These are phyloP conservation scores for Flaveria brownii DNA, from an alignment of 129 eudicot genomes.

Conservation along the genomic window DNA sequence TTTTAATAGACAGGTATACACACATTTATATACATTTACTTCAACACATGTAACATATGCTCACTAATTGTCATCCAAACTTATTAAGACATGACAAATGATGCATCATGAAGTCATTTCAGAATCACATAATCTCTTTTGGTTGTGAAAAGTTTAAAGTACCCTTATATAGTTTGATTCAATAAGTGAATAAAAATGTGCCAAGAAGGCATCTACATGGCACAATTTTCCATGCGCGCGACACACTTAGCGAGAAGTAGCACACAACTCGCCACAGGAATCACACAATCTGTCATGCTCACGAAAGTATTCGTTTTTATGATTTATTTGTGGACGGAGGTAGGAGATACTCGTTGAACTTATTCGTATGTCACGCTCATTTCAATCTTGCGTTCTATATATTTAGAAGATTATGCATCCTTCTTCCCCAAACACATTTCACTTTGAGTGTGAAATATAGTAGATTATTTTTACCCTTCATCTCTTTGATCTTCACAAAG, in stretches of 20 bases:
- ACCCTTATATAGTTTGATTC: neutral
- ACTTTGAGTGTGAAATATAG: slow-evolving; percentile 7
- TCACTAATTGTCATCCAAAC: slow-evolving; percentile 9
- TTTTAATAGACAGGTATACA: neutral
- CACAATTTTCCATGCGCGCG: slow-evolving; percentile 24
- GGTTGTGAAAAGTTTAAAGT: slow-evolving; percentile 11
- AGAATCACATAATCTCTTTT: slow-evolving; percentile 24
- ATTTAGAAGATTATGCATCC: neutral
- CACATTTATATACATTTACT: neutral
- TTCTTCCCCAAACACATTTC: slow-evolving; percentile 10
- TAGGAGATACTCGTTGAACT: slow-evolving; percentile 17
- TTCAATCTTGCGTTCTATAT: slow-evolving; percentile 15
- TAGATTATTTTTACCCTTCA: neutral
- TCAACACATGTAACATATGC: neutral
- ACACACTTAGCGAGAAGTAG: slow-evolving; percentile 36
- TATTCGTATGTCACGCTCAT: slow-evolving; percentile 19
- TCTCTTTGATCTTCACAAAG: neutral
- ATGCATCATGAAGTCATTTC: slow-evolving; percentile 27
- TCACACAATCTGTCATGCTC: slow-evolving; percentile 27
- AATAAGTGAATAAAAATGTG: slow-evolving; percentile 28
- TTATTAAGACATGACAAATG: neutral
- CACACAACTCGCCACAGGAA: slow-evolving; percentile 33
- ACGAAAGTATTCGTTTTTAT: neutral
- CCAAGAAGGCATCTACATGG: slow-evolving; percentile 42
- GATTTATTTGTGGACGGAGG: slow-evolving; percentile 14